Conservation (phyloP, 441 rosid genomes). For the Pelargonium cotyledonis region DNA sequence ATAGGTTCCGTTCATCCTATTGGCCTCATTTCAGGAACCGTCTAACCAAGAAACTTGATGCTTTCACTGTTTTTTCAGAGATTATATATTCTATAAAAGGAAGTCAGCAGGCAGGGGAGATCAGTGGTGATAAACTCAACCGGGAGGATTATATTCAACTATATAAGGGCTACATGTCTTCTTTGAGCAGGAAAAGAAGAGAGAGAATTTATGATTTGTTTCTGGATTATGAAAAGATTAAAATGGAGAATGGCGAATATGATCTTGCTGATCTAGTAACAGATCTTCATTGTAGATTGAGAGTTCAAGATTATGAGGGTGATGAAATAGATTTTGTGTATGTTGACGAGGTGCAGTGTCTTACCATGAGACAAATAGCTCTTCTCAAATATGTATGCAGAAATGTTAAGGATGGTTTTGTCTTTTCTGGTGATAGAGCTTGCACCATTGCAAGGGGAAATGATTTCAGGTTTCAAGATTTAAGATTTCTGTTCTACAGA, state of each 20-base stretch:
- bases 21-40: slow-evolving; percentile 45
- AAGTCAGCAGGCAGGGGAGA: slow-evolving; percentile 24
- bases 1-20: slow-evolving; percentile 38
- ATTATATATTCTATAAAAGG: slow-evolving; percentile 52
- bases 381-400: slow-evolving; percentile 38
- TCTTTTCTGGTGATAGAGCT: slow-evolving; percentile 51
- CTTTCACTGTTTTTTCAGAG: slow-evolving; percentile 47
- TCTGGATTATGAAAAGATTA: slow-evolving; percentile 44
- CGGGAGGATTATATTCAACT: slow-evolving; percentile 32
- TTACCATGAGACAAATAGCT: slow-evolving; percentile 49
- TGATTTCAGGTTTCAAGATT: slow-evolving; percentile 32
- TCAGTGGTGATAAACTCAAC: slow-evolving; percentile 24
- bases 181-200: slow-evolving; percentile 27
- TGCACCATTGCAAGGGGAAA: slow-evolving; percentile 37
- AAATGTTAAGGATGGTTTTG: slow-evolving; percentile 45
- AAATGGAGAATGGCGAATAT: slow-evolving; percentile 35
- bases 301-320: slow-evolving; percentile 21
- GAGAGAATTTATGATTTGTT: slow-evolving; percentile 33
- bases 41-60: slow-evolving; percentile 36
- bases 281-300: slow-evolving; percentile 43
- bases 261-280: slow-evolving; percentile 50
- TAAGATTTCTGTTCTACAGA: slow-evolving; percentile 27
- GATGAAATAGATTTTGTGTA: slow-evolving; percentile 42
- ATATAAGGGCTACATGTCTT: slow-evolving; percentile 28
- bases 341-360: slow-evolving; percentile 60